Conservation (phyloP, 2,329 filamentous ascomycete species). For the Colletotrichum incanum region DNA sequence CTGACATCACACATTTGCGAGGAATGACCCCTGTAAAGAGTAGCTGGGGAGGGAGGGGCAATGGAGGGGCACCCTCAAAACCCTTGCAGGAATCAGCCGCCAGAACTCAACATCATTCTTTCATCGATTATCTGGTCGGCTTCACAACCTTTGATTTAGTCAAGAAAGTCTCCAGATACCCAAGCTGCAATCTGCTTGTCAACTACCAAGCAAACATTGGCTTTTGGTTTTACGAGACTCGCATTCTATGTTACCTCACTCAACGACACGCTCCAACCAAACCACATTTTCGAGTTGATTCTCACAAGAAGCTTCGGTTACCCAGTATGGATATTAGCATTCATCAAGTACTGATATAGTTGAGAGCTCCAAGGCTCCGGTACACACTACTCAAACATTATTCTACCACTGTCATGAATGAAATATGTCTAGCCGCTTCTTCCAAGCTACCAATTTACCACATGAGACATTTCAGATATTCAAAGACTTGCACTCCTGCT, state of each 20-base stretch:
- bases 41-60: conserved; percentile 33
- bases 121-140: not conserved
- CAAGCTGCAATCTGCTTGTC: not conserved
- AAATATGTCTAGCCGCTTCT: not conserved
- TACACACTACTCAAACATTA: not conserved
- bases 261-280: no score
- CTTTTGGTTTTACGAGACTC: not conserved
- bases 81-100: not conserved
- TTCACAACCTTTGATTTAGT: not conserved
- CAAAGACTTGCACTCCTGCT: not conserved
- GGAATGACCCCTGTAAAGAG: conserved; percentile 29
- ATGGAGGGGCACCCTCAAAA: conserved; percentile 30
- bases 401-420: not conserved
- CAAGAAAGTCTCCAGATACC: no score
- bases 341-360: no score
- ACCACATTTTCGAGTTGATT: no score
- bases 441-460: not conserved
- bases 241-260: no score
- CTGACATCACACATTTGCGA: conserved; percentile 42
- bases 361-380: fast-evolving
- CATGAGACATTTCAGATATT: not conserved
- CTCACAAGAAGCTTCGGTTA: not conserved
- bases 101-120: not conserved
- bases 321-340: not conserved
- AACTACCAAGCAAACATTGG: not conserved